Percentiles rank a stretch among this genome's conserved stretches.
Evolutionary conservation across 164 flowering plant species (phyloP).

Genomic region (Brasenia schreberi): DNA sequence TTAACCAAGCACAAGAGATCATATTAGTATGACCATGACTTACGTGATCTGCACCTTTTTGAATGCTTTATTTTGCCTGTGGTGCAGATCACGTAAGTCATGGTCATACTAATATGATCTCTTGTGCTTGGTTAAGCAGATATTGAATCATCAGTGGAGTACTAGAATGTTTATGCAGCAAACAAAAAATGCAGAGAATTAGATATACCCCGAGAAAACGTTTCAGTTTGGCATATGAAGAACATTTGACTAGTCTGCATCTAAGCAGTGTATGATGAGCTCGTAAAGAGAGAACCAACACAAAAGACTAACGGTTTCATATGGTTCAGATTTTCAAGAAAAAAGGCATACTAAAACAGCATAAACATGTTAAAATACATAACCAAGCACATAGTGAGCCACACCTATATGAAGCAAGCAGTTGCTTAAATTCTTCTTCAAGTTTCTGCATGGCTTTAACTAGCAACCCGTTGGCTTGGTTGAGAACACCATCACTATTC

Average conservation of each 20-base stretch:
- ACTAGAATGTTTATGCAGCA: too few species aligned
- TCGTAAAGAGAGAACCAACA: background rate
- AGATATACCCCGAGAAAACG: too few species aligned
- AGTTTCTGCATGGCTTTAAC: slow-evolving; percentile 75
- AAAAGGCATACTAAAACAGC: background rate
- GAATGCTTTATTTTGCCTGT: too few species aligned
- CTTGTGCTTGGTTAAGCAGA: too few species aligned
- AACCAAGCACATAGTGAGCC: slow-evolving; percentile 1
- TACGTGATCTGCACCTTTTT: too few species aligned
- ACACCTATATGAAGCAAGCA: slow-evolving; percentile 70
- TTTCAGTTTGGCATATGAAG: background rate
- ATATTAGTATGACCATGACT: too few species aligned
- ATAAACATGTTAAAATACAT: background rate
- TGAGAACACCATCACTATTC: slow-evolving; percentile 71
- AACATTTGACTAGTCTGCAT: background rate
- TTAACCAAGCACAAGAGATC: background rate
- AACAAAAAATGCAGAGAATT: too few species aligned
- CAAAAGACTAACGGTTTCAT: background rate
- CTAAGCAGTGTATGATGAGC: background rate
- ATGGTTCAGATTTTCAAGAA: background rate
- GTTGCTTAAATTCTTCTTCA: slow-evolving; percentile 80
- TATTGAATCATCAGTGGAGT: too few species aligned
- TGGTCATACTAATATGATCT: too few species aligned
- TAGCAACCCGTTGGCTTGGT: slow-evolving; percentile 64
- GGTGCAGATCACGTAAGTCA: too few species aligned